Percentiles rank a stretch among this genome's conserved stretches.
Evolutionary conservation across 345 rosid species (phyloP).

Genomic region (Salix koriyanagi): DNA sequence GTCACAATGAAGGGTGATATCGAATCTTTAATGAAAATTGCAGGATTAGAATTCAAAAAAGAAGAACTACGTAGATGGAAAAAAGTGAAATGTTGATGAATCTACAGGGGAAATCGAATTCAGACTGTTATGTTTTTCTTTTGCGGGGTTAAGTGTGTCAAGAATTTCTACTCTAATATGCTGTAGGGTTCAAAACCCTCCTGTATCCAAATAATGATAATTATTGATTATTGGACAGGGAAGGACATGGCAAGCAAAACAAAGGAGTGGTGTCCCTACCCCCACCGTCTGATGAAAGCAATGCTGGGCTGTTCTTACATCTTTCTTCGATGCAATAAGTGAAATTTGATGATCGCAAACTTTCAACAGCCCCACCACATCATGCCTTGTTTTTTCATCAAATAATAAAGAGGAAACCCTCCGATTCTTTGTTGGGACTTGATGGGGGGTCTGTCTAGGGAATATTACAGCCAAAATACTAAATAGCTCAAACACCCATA

Average conservation of each 20-base stretch:
- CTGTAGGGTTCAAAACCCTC: not conserved
- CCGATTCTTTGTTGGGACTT: constrained; percentile 29
- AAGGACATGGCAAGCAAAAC: constrained; percentile 15
- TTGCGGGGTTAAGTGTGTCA: not conserved
- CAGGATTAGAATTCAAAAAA: not conserved
- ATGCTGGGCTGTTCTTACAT: constrained; percentile 16
- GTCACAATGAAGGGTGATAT: not conserved
- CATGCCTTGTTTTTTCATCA: constrained; percentile 17
- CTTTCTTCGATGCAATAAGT: constrained; percentile 48
- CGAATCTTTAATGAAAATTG: not conserved
- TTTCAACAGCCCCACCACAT: constrained; percentile 8
- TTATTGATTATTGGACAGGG: not conserved
- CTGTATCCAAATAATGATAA: not conserved
- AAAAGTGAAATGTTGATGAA: not conserved
- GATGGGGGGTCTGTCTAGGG: constrained; percentile 8
- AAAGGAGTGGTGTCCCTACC: constrained; percentile 16
- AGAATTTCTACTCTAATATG: not conserved
- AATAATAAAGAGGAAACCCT: constrained; percentile 17
- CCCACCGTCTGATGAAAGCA: constrained; percentile 31
- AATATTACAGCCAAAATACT: constrained; percentile 11
- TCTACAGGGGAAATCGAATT: not conserved
- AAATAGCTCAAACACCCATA: constrained; percentile 24
- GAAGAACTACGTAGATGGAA: not conserved
- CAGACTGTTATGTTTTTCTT: not conserved
- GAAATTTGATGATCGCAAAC: constrained; percentile 20